These are phyloP conservation scores for Albugo candida DNA, from an alignment of 352 stramenopile species.

Conservation along the genomic window DNA sequence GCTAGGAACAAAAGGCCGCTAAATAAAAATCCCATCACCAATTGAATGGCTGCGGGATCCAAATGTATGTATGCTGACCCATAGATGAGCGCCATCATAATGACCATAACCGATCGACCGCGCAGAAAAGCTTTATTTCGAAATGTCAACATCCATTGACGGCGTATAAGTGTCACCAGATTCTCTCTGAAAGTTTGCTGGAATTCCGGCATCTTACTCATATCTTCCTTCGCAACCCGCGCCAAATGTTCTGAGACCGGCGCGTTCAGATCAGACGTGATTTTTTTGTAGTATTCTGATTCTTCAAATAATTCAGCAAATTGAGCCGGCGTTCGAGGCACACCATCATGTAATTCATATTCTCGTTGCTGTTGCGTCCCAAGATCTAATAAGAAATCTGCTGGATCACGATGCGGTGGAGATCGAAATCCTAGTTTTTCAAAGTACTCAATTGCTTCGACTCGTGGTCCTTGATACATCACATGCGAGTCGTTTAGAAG, in stretches of 20 bases:
- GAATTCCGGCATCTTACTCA: conserved; percentile 17
- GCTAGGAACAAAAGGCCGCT: conserved; percentile 63
- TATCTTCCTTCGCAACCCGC: conserved; percentile 12
- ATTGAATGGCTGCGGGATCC: conserved; percentile 22
- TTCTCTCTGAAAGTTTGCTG: conserved; percentile 22
- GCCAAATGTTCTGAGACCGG: conserved; percentile 12
- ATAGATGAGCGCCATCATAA: conserved; percentile 35
- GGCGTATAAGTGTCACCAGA: conserved; percentile 12
- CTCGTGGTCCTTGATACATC: conserved; percentile 34
- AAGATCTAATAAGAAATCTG: conserved; percentile 32
- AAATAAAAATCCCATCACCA: conserved; percentile 72
- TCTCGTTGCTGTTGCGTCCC: conserved; percentile 18
- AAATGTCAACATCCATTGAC: conserved; percentile 53
- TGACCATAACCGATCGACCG: conserved; percentile 22
- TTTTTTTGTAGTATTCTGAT: conserved; percentile 14
- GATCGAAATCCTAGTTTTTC: conserved; percentile 18
- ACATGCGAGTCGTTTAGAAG: conserved; percentile 33
- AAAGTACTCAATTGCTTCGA: conserved; percentile 19
- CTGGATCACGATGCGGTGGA: conserved; percentile 19
- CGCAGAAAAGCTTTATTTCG: conserved; percentile 32
- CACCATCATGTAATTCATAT: conserved; percentile 7
- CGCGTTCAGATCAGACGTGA: conserved; percentile 11
- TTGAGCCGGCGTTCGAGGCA: conserved; percentile 1
- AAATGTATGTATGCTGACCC: conserved; percentile 30
- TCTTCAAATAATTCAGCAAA: conserved; percentile 15